Evolutionary conservation across 345 rosid genomes (phyloP).

Genomic region (Eucalyptus erythrocorys): DNA sequence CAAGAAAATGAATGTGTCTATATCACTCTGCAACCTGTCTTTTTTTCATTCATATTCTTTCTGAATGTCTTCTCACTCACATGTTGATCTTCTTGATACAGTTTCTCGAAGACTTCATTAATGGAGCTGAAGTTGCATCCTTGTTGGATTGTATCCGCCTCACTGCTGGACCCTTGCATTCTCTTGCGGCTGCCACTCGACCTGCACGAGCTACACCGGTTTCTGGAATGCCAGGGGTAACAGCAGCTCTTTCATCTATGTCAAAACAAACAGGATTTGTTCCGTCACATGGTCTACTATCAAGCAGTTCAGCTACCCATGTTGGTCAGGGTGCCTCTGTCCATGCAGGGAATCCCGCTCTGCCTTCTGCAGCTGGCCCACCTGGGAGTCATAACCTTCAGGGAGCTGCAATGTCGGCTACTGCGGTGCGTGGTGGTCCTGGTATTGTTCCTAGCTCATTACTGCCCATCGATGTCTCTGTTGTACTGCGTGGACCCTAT

Average conservation of each 20-base stretch:
- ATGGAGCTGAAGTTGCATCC: conserved; percentile 93
- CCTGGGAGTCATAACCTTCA: conserved; percentile 54
- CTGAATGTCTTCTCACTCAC: neutral
- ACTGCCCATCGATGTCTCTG: conserved; percentile 97
- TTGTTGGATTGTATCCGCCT: conserved; percentile 97
- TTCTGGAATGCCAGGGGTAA: conserved; percentile 44
- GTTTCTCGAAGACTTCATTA: conserved; percentile 63
- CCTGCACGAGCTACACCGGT: conserved; percentile 92
- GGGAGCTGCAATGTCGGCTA: conserved; percentile 71
- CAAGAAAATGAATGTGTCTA: neutral
- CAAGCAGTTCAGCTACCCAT: conserved; percentile 29
- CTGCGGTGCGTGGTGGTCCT: conserved; percentile 86
- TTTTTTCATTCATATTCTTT: neutral
- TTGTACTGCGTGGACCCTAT: conserved; percentile 95
- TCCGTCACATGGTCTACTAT: conserved; percentile 47
- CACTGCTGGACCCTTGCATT: conserved; percentile 93
- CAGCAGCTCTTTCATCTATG: conserved; percentile 31
- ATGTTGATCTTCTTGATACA: neutral
- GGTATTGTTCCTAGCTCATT: conserved; percentile 98
- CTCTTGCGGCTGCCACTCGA: conserved; percentile 94
- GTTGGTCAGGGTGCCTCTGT: conserved; percentile 35
- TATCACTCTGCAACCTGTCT: neutral
- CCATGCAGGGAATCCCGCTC: conserved; percentile 30
- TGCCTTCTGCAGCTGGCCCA: conserved; percentile 34
- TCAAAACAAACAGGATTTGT: conserved; percentile 55